These are phyloP conservation scores for Avena sativa DNA, from an alignment of 176 grass and related monocot genomes.

Conservation along the genomic window DNA sequence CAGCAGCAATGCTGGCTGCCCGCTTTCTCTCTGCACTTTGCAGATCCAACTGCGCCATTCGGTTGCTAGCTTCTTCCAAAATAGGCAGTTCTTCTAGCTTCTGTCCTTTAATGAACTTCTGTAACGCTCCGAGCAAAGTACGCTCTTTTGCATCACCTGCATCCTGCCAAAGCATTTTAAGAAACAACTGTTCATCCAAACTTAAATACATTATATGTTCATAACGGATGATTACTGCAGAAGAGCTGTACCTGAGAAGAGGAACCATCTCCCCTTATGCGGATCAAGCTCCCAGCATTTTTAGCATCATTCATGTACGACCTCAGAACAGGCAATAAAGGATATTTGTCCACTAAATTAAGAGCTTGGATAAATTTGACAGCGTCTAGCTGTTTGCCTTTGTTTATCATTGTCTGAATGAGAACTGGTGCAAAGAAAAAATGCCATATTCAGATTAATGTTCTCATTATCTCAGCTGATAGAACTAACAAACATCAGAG, in stretches of 20 bases:
- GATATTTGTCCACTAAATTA: slow-evolving; percentile 54
- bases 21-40: slow-evolving; percentile 51
- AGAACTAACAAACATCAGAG: slow-evolving; percentile 3
- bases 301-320: slow-evolving; percentile 55
- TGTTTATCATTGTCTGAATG: slow-evolving; percentile 55
- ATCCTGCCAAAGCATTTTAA: slow-evolving; percentile 47
- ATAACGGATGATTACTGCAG: slow-evolving; percentile 28
- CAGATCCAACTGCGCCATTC: slow-evolving; percentile 49
- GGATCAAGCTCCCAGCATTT: slow-evolving; percentile 59
- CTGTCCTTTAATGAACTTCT: slow-evolving; percentile 59
- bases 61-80: slow-evolving; percentile 48
- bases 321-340: slow-evolving; percentile 56
- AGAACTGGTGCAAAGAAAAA: slow-evolving; percentile 59
- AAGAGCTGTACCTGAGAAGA: slow-evolving; percentile 51
- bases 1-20: slow-evolving; percentile 18
- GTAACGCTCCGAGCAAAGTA: slow-evolving; percentile 50
- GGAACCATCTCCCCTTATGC: slow-evolving; percentile 50
- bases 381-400: slow-evolving; percentile 59
- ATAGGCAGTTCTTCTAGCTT: slow-evolving; percentile 60
- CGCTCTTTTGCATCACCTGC: slow-evolving; percentile 56
- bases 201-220: slow-evolving; percentile 2
- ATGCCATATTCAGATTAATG: slow-evolving; percentile 28
- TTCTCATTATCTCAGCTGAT: neutral
- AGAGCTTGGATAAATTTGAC: slow-evolving; percentile 73
- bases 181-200: slow-evolving; percentile 4